Evolutionary conservation across 2,329 filamentous ascomycete species (phyloP).

Genomic region (Geosmithia putterillii): DNA sequence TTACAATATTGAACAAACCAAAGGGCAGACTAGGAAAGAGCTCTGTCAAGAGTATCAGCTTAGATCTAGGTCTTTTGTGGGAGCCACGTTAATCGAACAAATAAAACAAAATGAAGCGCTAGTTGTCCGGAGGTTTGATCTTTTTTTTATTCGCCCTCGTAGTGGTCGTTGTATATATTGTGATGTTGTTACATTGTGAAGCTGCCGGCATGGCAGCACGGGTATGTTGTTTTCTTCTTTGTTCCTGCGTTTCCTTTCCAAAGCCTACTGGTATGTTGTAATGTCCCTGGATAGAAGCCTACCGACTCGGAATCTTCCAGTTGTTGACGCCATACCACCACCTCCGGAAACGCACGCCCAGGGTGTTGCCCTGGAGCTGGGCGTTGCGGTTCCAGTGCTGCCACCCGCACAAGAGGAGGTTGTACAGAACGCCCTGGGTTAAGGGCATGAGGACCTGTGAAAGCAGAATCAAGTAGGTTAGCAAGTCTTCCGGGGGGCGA

Average conservation of each 20-base stretch:
- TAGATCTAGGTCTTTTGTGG: too few species aligned
- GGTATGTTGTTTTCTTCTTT: background rate
- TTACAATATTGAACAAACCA: background rate
- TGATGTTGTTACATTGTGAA: background rate
- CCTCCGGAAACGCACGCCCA: constrained; percentile 65
- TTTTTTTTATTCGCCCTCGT: background rate
- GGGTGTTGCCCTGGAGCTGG: constrained; percentile 60
- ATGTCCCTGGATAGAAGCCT: background rate
- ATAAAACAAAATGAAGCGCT: background rate
- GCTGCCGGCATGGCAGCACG: background rate
- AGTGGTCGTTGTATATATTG: background rate
- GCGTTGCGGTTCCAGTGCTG: constrained; percentile 76
- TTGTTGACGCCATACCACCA: constrained; percentile 97
- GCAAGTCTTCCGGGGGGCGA: background rate
- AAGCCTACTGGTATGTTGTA: background rate
- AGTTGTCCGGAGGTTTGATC: background rate
- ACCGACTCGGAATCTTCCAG: constrained; percentile 56
- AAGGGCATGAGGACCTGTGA: constrained; percentile 70
- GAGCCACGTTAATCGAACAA: background rate
- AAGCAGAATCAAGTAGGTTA: too few species aligned
- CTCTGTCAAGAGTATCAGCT: background rate
- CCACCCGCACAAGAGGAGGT: constrained; percentile 76
- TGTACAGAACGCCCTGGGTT: constrained; percentile 80
- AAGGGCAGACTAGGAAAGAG: too few species aligned
- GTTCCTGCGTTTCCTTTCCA: background rate